A percentile compares a stretch with the other conserved stretches of the same genome.
These are phyloP conservation scores for Colletotrichum karsti DNA, from an alignment of 2,329 filamentous ascomycete species.

Conservation along the genomic window DNA sequence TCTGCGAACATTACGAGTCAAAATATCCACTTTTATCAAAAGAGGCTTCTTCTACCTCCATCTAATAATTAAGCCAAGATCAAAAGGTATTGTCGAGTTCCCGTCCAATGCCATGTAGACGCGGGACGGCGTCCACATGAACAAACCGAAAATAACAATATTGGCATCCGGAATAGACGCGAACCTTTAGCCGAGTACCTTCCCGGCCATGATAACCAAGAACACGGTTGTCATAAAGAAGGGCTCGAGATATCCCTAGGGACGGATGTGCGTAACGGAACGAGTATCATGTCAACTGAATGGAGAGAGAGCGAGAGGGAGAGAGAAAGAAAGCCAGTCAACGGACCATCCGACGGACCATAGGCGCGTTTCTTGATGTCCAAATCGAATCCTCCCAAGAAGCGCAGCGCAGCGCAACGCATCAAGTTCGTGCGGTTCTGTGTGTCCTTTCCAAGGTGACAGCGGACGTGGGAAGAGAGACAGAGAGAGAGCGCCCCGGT, in stretches of 20 bases:
- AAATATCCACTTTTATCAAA: constrained; percentile 12
- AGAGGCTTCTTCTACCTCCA: constrained; percentile 7
- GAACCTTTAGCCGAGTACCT: background rate
- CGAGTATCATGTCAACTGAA: too few species aligned
- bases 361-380: constrained; percentile 4
- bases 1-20: constrained; percentile 20
- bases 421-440: background rate
- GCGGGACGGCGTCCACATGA: background rate
- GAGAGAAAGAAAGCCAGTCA: too few species aligned
- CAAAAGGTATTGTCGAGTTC: background rate
- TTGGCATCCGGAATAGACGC: background rate
- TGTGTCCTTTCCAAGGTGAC: background rate
- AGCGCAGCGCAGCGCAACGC: background rate
- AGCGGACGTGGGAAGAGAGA: background rate
- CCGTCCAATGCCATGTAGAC: background rate
- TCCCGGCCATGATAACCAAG: background rate
- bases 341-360: background rate
- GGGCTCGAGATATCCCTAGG: background rate
- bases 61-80: constrained; percentile 3
- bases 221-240: background rate
- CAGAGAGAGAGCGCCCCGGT: background rate
- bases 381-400: constrained; percentile 1
- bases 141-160: background rate
- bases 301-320: too few species aligned
- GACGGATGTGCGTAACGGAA: background rate